phyloP scores from a whole-genome alignment of 2,329 filamentous ascomycete species.

The Pezicula neosporulosa region DNA sequence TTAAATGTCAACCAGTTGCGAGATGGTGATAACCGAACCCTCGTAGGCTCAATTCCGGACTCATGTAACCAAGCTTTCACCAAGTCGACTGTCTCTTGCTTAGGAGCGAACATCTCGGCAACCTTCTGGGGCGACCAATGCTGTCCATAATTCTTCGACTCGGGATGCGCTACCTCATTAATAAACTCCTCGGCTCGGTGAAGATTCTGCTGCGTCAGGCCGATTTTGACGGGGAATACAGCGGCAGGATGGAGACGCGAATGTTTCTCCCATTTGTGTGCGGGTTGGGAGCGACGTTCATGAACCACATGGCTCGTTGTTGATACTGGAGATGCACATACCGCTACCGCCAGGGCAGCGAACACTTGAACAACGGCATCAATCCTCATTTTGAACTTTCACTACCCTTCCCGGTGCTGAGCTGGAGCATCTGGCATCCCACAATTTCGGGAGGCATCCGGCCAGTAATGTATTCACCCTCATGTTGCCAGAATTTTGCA shows the following conservation, averaged over 20 bases:
- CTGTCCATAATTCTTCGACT: constrained; percentile 41
- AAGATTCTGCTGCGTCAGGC: constrained; percentile 42
- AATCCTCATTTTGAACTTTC: constrained; percentile 18
- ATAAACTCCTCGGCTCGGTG: constrained; percentile 41
- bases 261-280: constrained; percentile 16
- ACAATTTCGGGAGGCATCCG: background rate
- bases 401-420: constrained; percentile 15
- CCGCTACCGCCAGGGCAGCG: constrained; percentile 24
- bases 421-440: constrained; percentile 16
- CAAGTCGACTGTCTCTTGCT: constrained; percentile 40
- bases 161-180: constrained; percentile 39
- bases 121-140: constrained; percentile 43
- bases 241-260: constrained; percentile 15
- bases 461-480: constrained; percentile 9
- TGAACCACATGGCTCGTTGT: constrained; percentile 21
- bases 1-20: constrained; percentile 28
- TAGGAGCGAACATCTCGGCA: constrained; percentile 38
- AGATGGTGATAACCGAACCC: constrained; percentile 41
- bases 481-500: background rate
- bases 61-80: constrained; percentile 51
- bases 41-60: constrained; percentile 44
- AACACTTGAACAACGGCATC: constrained; percentile 16
- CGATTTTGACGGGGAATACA: constrained; percentile 31
- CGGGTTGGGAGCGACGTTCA: constrained; percentile 17
- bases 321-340: constrained; percentile 18